Base-by-base conservation (phyloP, 78 protist genomes). In the Guillardia theta region DNA sequence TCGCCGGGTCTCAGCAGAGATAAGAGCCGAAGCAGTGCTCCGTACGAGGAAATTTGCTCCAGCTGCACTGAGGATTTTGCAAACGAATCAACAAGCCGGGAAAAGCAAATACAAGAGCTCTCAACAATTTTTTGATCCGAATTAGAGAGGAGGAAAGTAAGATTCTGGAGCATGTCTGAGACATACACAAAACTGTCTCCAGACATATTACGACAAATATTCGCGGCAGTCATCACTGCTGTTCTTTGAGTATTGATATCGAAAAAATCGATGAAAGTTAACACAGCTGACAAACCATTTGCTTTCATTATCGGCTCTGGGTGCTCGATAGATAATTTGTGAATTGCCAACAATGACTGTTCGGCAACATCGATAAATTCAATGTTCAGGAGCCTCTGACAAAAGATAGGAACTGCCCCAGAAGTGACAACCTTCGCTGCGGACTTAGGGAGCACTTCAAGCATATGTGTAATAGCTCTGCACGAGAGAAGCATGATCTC, bases 291-390 rank as follows among this genome's bases (percentile, higher is more conserved):
- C 46, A 97, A 70, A 87, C 98, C 98, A 30, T 58, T 58, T 24
- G 70, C 70, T 3, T 30, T 24, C 27, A 58, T 30, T 8, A 58
- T 24, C 27, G 70, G 70, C 70, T 58, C 70, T 1, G 45, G 90
- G 90, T 80, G 46, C 90, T 80, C 90, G 22, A 44, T 48, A 48
- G 44, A n/a, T 30, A 80, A 30, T 30, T 80, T 80, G 53, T 80
- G 90, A 46, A 80, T 39, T 53, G 88, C 95, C 36, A 70, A 96
- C 12, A 98, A 94, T 27, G 96, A 80, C 95, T 97, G 98, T 94
- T 98, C 99, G 1, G 99, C 98, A 0, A 98, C 76, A 77, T 98
- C 99, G 46, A 98, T 97, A 94, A 95, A 97, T 78, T 97, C 98
- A 18, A 97, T 96, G 15, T 93, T 88, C 24, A 97, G 94, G 41